Conservation (phyloP, 805 yeast species). For the Nakazawaea holstii region DNA sequence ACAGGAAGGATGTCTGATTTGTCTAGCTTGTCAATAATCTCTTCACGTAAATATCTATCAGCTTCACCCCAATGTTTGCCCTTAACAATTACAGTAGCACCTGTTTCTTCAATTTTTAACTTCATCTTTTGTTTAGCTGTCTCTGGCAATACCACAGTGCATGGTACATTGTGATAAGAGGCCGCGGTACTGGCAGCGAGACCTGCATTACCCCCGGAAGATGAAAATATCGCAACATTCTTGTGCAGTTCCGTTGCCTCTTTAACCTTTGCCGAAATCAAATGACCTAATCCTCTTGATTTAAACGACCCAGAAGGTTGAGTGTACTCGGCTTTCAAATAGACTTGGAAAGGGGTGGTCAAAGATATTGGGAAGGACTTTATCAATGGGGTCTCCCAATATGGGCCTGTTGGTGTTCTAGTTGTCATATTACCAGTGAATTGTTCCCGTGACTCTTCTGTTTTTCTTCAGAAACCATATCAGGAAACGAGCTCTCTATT, state of each 20-base stretch:
- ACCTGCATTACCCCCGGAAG: slow-evolving; percentile 55
- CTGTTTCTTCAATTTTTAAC: slow-evolving; percentile 37
- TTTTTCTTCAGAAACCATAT: no score
- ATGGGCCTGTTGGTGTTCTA: slow-evolving; percentile 1
- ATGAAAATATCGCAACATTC: slow-evolving; percentile 38
- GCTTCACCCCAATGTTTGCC: slow-evolving; percentile 49
- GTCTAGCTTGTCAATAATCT: slow-evolving; percentile 21
- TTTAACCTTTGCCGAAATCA: slow-evolving; percentile 30
- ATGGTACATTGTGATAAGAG: slow-evolving; percentile 28
- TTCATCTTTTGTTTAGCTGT: slow-evolving; percentile 41
- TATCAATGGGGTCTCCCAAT: slow-evolving; percentile 10
- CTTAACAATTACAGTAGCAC: slow-evolving; percentile 44
- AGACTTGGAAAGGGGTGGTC: slow-evolving; percentile 20
- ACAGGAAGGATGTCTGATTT: slow-evolving; percentile 26
- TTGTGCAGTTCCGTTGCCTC: slow-evolving; percentile 22
- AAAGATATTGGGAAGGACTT: slow-evolving; percentile 11
- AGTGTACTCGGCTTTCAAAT: slow-evolving; percentile 43
- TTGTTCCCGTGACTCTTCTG: no score
- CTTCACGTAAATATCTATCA: slow-evolving; percentile 33
- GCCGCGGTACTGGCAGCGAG: slow-evolving; percentile 50
- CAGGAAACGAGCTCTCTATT: no score
- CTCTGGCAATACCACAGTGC: slow-evolving; percentile 60
- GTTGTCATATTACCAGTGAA: no score
- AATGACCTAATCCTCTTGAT: slow-evolving; percentile 48
- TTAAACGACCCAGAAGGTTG: slow-evolving; percentile 59